A percentile compares a stretch with the other conserved stretches of the same genome.
These are phyloP conservation scores for Lepidium didymum DNA, from an alignment of 345 rosid species.

Conservation along the genomic window DNA sequence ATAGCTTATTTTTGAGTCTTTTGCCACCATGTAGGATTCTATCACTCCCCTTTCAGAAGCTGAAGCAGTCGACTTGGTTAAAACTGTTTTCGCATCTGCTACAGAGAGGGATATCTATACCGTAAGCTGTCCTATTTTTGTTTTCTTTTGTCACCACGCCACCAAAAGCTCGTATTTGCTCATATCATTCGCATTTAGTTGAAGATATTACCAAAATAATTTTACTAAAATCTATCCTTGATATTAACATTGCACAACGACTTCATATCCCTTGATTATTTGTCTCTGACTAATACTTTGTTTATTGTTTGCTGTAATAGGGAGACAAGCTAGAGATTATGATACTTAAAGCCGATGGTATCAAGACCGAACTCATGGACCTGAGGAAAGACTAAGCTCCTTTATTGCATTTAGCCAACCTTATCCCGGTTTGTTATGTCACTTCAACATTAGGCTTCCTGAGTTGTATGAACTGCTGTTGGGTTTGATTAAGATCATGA, in stretches of 20 bases:
- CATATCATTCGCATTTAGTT: neutral
- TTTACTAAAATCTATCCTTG: neutral
- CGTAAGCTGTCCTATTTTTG: constrained; percentile 37
- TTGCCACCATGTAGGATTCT: constrained; percentile 55
- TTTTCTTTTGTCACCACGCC: neutral
- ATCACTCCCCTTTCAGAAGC: constrained; percentile 82
- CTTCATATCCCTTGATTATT: neutral
- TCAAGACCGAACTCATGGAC: constrained; percentile 64
- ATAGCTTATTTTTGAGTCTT: neutral
- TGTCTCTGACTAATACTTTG: constrained; percentile 1
- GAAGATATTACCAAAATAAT: neutral
- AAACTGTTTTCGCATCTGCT: constrained; percentile 90
- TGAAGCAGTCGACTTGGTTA: constrained; percentile 89
- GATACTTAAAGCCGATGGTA: constrained; percentile 60
- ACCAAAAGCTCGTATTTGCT: neutral
- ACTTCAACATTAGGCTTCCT: constrained; percentile 6
- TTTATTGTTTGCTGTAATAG: constrained; percentile 30
- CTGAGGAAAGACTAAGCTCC: constrained; percentile 67
- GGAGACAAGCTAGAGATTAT: constrained; percentile 88
- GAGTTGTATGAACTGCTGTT: constrained; percentile 11
- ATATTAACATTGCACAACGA: neutral
- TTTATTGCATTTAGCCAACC: neutral
- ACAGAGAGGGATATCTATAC: constrained; percentile 97
- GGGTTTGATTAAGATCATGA: constrained; percentile 5
- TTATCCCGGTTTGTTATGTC: neutral